Evolutionary conservation across 345 rosid genomes (phyloP), one percentile per base, ranked within the genome.

Genomic region (Geranium brycei): DNA sequence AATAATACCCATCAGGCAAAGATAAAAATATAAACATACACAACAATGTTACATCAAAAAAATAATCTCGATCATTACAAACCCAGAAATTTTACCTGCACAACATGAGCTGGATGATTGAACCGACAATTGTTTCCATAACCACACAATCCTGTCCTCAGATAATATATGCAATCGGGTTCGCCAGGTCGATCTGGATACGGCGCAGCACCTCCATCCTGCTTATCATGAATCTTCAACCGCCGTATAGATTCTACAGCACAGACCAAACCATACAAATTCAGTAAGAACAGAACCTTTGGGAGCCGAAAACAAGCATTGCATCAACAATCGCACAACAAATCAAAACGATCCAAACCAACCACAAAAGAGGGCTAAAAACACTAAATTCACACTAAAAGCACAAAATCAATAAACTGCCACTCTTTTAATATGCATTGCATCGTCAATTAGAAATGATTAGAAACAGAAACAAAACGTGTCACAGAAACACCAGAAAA

Each of bases 31-130:
- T 3, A 53, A 53, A 53, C 41, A 35, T 35, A 35, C 10, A 7
- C 41, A 35, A 35, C 10, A 35, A 35, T 35, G 41, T 35, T 35
- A 35, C 41, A 3, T 7, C 15, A 47, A 47, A 47, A 11, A 2
- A 47, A 47, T 13, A 47, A 35, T 35, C 53, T 13, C 13, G 0
- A 6, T 47, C 53, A 47, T 8, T 47, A 47, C 28, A 47, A 47
- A 47, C 3, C n/a, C 11, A 31, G 62, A 55, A 31, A 58, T 0
- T 15, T 76, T 82, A 95, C 99, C 84, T 81, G 70, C 32, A 85
- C 83, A 57, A 95, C 95, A 80, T 95, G 84, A n/a, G 80, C 87
- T 63, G 97, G 99, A 68, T 95, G 99, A 75, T 95, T 95, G 85
- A 79, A 91, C 68, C 95, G 95, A 76, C 99, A 95, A 76, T 96